Evolutionary conservation across 2,329 filamentous ascomycete species (phyloP), one percentile per base, ranked within the genome.

Genomic region (Cryphonectria radicalis): DNA sequence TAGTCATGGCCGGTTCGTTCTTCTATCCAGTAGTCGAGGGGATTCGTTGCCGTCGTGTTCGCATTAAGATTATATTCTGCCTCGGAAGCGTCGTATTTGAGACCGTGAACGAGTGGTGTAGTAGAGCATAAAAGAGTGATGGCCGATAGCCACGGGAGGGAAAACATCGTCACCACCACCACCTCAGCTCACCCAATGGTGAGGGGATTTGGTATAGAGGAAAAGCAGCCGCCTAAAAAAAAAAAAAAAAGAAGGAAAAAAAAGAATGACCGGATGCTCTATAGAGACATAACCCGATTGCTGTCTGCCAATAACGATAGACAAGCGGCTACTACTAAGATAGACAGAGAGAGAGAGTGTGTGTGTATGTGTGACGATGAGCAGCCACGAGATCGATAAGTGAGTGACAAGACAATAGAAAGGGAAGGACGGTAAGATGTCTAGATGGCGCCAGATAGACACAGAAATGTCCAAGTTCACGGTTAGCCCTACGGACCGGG

Each of bases 31-130:
- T 91, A 92, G 62, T 91, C 84, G 53, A 87, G 79, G 2, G 89
- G 88, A 66, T 84, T 78, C 11, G 77, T 83, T n/a, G 89, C 88
- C 63, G 82, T 80, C 74, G 85, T 76, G 77, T 91, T 91, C 73
- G 83, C 82, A 77, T 91, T 91, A 73, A 91, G 81, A 75, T 91
- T 91, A 79, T 85, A 91, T 57, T 84, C 82, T 63, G 82, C 81
- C 72, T 77, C 72, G 68, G 70, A 69, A 35, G 75, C 72, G 68
- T 78, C 76, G 72, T 75, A 80, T 70, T 71, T 71, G 63, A 79
- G 77, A 71, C 74, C 78, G 70, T 74, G 74, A 74, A 78, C 78
- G 74, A 79, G 69, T 63, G 77, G 76, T 19, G 70, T 63, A 57
- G 71, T 63, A 62, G 59, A 72, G 60, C 57, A 72, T 50, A 71